Evolutionary conservation across 805 yeast species (phyloP), one percentile per base, ranked within the genome.

Genomic region (Cyberlindnera maclurae): DNA sequence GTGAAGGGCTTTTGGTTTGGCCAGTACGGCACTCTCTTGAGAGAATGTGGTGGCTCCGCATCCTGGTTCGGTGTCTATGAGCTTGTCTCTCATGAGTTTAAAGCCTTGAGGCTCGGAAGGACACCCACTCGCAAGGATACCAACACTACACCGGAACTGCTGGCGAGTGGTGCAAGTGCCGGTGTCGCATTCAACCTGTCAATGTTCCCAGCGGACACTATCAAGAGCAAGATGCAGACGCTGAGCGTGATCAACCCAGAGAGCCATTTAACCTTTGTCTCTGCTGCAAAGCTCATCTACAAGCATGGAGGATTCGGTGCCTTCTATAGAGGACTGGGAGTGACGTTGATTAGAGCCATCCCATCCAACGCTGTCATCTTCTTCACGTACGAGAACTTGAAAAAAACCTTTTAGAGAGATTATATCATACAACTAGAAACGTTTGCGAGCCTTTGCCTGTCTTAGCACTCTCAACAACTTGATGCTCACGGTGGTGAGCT

Each of bases 1-100:
- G 6, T 85, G 0, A 31, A 49, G 9, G 96, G 96, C 0, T 67
- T 89, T 43, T 89, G 96, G 95, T 75, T 75, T 45, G 97, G 97
- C 2, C 88, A 88, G 48, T 65, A 78, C 1, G 79, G 93, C 15
- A 89, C 97, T 0, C 62, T 86, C 34, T 46, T 84, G 2, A 71
- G 97, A 51, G 97, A 89, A 57, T 71, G 85, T 29, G 81, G 88
- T 22, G 97, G 97, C 7, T 84, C 96, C 2, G 85, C 95, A 4
- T 79, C 90, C 2, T 89, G 97, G 97, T 89, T 89, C 63, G 90
- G 95, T 0, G 75, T 93, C 13, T 88, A 88, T 58, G 96, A 88
- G 55, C 62, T 70, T 33, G 62, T 72, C 7, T 57, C 64, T 15
- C 50, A 51, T 2, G 46, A 52, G n/a, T 63, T 75, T 45, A 66